Base-by-base conservation (phyloP, 441 rosid species). In the Erodium texanum region DNA sequence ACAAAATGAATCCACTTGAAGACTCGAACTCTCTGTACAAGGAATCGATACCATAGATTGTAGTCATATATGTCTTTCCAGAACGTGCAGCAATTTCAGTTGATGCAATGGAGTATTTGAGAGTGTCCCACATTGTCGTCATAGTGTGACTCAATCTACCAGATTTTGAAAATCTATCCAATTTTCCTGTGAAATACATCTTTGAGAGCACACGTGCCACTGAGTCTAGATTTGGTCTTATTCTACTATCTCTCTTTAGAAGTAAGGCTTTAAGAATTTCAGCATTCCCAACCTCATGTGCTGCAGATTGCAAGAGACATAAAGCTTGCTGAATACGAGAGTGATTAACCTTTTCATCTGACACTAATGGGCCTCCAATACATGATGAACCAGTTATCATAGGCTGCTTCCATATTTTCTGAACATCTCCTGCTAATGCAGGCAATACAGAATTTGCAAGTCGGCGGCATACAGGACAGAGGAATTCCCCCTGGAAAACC, bases 381-480 rank as follows among this genome's bases (percentile, higher is more conserved):
- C 62, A 68, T 3, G 76, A 22, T 23, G 73, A 70, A 71, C 65
- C 74, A 72, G 88, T 63, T 73, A 73, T 69, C 76, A 72, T 66
- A 62, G 90, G 83, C 75, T 80, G 88, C 82, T 78, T 83, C 79
- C 83, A 59, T 61, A 80, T 75, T 74, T 80, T 80, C 74, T 71
- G 82, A 66, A 80, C 75, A 78, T 82, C 78, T 64, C 75, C 87
- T 58, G 86, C 84, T 72, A 81, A 72, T 15, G 86, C 84, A 70
- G 98, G 97, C 82, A 95, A 76, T 62, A 86, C 79, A 45, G 96
- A 88, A 83, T 96, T 96, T 69, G 91, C 96, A 64, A 92, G 84
- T 27, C 86, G 86, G 62, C 99, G 98, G 70, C 99, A 96, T 69
- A 87, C 93, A 69, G 99, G 99, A 73, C 99, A 96, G 50, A 96